phyloP scores from a whole-genome alignment of 148 eudicot species.

The Suaeda aralocaspica region DNA sequence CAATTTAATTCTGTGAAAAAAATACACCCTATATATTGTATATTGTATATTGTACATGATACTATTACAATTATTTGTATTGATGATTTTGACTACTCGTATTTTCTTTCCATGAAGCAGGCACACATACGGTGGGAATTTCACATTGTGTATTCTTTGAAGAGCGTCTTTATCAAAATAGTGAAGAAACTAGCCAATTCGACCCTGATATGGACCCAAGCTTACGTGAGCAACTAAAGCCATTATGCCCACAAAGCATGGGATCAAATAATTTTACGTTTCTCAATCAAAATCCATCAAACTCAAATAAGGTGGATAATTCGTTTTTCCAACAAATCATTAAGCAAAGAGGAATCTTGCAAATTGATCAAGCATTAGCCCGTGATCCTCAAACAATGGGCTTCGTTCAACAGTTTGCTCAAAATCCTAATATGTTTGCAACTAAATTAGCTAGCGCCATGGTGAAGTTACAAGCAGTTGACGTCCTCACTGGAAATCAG shows the following conservation, averaged over 20 bases:
- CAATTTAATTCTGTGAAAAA: too few species aligned
- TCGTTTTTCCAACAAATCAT: slow-evolving; percentile 24
- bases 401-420: slow-evolving; percentile 11
- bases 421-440: slow-evolving; percentile 1
- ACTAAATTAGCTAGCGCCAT: slow-evolving; percentile 20
- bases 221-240: not conserved
- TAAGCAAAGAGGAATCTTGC: slow-evolving; percentile 18
- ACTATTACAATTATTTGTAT: not conserved
- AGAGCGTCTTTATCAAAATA: slow-evolving; percentile 14
- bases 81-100: too few species aligned
- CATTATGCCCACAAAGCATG: slow-evolving; percentile 9
- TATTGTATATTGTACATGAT: too few species aligned
- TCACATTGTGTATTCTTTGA: slow-evolving; percentile 21
- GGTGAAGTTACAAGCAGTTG: slow-evolving; percentile 29
- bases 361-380: slow-evolving; percentile 24
- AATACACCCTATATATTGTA: too few species aligned
- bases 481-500: slow-evolving; percentile 22
- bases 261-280: slow-evolving; percentile 4
- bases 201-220: slow-evolving; percentile 20
- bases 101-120: not conserved
- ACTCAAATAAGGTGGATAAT: slow-evolving; percentile 22
- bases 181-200: not conserved
- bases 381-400: slow-evolving; percentile 9
- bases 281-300: slow-evolving; percentile 23
- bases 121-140: slow-evolving; percentile 25